A percentile compares a stretch with the other conserved stretches of the same genome.
Conservation (phyloP, 768 basidiomycete genomes). For the Leucosporidium yakuticum region DNA sequence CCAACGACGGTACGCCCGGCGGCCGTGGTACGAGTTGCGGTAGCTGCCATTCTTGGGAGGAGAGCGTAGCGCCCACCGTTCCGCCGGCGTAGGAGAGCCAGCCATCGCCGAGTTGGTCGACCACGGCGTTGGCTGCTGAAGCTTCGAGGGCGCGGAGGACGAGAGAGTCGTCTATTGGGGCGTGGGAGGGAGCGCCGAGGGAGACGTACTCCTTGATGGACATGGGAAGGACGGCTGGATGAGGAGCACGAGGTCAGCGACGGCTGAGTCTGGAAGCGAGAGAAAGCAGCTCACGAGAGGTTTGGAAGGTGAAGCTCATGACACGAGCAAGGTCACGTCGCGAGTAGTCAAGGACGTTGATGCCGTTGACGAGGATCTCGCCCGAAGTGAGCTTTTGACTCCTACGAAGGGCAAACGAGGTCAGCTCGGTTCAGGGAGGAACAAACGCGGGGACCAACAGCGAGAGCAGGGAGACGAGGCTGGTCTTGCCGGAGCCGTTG, state of each 20-base stretch:
- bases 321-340: not conserved
- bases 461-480: not conserved
- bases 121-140: constrained; percentile 14
- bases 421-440: not conserved
- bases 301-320: constrained; percentile 25
- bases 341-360: constrained; percentile 5
- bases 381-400: constrained; percentile 3
- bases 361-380: constrained; percentile 20
- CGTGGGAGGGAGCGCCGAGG: constrained; percentile 8
- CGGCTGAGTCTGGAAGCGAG: too few species aligned
- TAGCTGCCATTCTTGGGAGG: not conserved
- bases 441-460: not conserved
- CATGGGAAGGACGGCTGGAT: constrained; percentile 13
- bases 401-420: not conserved
- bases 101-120: constrained; percentile 17
- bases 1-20: not conserved
- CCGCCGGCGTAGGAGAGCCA: not conserved
- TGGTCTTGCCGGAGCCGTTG: constrained; percentile 16
- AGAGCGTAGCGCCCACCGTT: too few species aligned
- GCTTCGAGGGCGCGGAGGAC: constrained; percentile 11
- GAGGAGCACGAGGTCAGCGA: too few species aligned
- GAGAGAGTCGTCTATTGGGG: constrained; percentile 4
- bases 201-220: constrained; percentile 14
- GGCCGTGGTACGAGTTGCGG: not conserved
- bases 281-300: too few species aligned